Evolutionary conservation across 2,329 filamentous ascomycete species (phyloP).

Genomic region (Hymenoscyphus occultus): DNA sequence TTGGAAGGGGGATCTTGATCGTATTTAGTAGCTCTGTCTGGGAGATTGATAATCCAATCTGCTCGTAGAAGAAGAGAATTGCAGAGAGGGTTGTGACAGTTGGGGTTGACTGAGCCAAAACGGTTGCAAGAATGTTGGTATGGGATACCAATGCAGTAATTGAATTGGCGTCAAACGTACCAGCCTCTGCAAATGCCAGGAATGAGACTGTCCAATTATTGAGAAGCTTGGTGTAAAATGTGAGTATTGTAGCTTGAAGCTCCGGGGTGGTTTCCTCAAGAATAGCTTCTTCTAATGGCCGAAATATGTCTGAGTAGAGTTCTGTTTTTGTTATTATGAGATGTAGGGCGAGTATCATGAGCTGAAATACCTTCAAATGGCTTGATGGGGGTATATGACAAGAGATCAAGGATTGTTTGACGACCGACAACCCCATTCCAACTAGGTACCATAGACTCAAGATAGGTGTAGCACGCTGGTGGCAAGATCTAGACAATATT

Average conservation of each 20-base stretch:
- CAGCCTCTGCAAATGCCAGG: constrained; percentile 37
- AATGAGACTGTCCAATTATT: constrained; percentile 54
- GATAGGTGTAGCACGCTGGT: constrained; percentile 45
- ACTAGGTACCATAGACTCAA: constrained; percentile 49
- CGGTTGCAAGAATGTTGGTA: constrained; percentile 55
- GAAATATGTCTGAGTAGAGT: constrained; percentile 48
- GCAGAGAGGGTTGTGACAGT: constrained; percentile 47
- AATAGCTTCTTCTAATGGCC: constrained; percentile 50
- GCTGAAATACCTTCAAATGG: constrained; percentile 52
- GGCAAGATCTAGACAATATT: constrained; percentile 32
- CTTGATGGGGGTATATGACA: constrained; percentile 53
- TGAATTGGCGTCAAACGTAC: constrained; percentile 20
- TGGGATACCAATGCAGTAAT: constrained; percentile 46
- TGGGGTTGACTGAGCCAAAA: constrained; percentile 54
- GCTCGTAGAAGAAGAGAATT: constrained; percentile 69
- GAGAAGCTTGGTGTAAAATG: constrained; percentile 66
- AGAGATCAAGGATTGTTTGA: constrained; percentile 54
- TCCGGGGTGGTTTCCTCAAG: constrained; percentile 45
- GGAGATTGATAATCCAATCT: constrained; percentile 54
- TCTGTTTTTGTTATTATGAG: constrained; percentile 40
- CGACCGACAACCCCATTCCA: constrained; percentile 62
- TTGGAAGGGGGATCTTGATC: constrained; percentile 66
- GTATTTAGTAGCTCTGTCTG: constrained; percentile 48
- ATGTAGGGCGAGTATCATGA: constrained; percentile 8
- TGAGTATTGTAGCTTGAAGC: constrained; percentile 59